Conservation (phyloP, 176 grass and related monocot genomes). For the Raddia distichophylla region DNA sequence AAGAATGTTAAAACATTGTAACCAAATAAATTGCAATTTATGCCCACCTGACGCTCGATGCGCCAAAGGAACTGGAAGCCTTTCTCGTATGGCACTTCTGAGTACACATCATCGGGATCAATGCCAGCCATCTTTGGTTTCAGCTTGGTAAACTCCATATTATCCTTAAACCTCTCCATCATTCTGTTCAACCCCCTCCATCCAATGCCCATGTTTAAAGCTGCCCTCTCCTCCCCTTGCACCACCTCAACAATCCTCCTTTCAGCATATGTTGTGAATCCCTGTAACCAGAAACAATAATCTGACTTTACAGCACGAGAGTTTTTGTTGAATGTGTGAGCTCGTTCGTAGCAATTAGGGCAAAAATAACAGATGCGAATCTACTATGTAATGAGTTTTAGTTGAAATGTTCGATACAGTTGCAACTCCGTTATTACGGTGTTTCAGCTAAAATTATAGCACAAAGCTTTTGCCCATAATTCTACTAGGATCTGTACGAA, state of each 20-base stretch:
- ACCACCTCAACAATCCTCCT: slow-evolving; percentile 96
- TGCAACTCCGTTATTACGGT: neutral
- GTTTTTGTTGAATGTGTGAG: neutral
- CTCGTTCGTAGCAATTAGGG: neutral
- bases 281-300: slow-evolving; percentile 41
- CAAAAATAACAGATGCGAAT: neutral
- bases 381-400: neutral
- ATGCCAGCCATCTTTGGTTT: slow-evolving; percentile 85
- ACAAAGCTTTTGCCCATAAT: neutral
- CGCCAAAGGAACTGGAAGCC: slow-evolving; percentile 97
- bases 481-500: neutral
- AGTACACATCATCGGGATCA: slow-evolving; percentile 89
- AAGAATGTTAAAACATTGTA: slow-evolving; percentile 21
- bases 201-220: slow-evolving; percentile 82
- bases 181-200: slow-evolving; percentile 78
- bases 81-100: slow-evolving; percentile 94
- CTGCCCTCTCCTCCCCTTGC: slow-evolving; percentile 80
- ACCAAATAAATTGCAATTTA: slow-evolving; percentile 3
- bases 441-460: neutral
- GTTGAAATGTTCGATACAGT: neutral
- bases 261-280: slow-evolving; percentile 93
- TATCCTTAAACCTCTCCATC: slow-evolving; percentile 94
- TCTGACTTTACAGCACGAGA: neutral
- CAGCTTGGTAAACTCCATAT: slow-evolving; percentile 95
- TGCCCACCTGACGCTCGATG: slow-evolving; percentile 81